Base-by-base conservation (phyloP, 169 alveolate genomes). In the Nephromyces sp. region DNA sequence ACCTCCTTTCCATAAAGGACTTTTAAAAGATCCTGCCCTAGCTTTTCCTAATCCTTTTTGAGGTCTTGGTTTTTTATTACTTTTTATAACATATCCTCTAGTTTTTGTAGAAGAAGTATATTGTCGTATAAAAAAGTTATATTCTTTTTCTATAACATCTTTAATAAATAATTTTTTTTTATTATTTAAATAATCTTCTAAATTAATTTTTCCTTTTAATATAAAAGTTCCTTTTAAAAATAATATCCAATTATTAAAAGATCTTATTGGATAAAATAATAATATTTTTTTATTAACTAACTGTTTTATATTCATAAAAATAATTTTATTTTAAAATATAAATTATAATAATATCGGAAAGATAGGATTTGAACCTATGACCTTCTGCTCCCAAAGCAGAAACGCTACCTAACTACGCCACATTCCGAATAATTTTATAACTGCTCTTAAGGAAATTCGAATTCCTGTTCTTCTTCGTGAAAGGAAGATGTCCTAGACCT, bases 321-420 rank as follows among this genome's bases (percentile, higher is more conserved):
- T 15, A 43, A 15, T 43, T 43, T n/a, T n/a, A n/a, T n/a, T n/a
- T n/a, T n/a, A n/a, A n/a, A n/a, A n/a, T 15, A 43, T 43, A 43
- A 43, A 43, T 51, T 75, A 32, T 77, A 32, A 21, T 24, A 64
- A 64, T 1, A 74, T 74, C 25, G 72, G 79, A 74, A 32, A 64
- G 79, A 33, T 76, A 43, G 80, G 80, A 75, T 30, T 34, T 75
- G 82, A 75, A 75, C 82, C 80, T 69, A 31, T 76, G 78, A 72
- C 70, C 32, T 29, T 25, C 78, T 75, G 70, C 64, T 75, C 78
- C 79, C 79, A 75, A 75, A 75, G 51, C 78, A 75, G 78, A 21
- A 29, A 66, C 83, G 79, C 78, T 75, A 75, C 65, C 82, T 52
- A 3, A 74, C 78, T 72, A 75, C 79, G 83, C 82, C 78, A 75